Evolutionary conservation across 2,329 filamentous ascomycete genomes (phyloP), one percentile per base, ranked within the genome.

Genomic region (Trichoderma atroviride): DNA sequence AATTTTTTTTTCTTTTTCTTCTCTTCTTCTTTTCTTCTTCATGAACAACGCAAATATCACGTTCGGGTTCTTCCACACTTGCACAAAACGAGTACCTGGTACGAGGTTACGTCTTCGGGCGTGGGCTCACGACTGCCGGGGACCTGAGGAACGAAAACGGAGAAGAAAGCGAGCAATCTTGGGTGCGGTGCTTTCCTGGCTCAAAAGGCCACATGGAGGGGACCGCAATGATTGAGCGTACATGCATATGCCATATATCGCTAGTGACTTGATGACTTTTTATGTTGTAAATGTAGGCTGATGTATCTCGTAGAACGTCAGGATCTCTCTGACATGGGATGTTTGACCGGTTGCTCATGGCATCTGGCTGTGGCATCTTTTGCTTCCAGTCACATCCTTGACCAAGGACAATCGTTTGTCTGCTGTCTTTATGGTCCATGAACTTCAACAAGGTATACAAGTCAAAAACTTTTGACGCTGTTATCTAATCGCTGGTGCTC

Each of bases 191-290:
- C 81, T 85, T 81, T 80, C 79, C 83, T 80, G 77, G 78, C 76
- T 74, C 29, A n/a, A 76, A 70, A 74, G 76, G 79, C 76, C 76
- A 70, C 66, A 78, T 86, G 84, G 80, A 83, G 79, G 84, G 84
- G 84, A 86, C 82, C 84, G 84, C 84, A 86, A 86, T 86, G 84
- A 86, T 86, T 86, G 84, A 85, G 75, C 84, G 84, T 81, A 86
- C 84, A 86, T 85, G 65, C 56, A 71, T 59, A 35, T 61, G 50
- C 24, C 35, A 22, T 35, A 52, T 27, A 14, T 33, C 47, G 16
- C n/a, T 27, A 27, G 60, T 69, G 59, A 69, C n/a, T n/a, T n/a
- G 52, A 52, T 59, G 37, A 52, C 47, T 61, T 50, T 50, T 35
- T 13, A 52, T 67, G 64, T 13, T 52, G 55, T 67, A 67, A 16